Base-by-base conservation (phyloP, 1,284 basidiomycete species). In the Neolentinus lepideus region DNA sequence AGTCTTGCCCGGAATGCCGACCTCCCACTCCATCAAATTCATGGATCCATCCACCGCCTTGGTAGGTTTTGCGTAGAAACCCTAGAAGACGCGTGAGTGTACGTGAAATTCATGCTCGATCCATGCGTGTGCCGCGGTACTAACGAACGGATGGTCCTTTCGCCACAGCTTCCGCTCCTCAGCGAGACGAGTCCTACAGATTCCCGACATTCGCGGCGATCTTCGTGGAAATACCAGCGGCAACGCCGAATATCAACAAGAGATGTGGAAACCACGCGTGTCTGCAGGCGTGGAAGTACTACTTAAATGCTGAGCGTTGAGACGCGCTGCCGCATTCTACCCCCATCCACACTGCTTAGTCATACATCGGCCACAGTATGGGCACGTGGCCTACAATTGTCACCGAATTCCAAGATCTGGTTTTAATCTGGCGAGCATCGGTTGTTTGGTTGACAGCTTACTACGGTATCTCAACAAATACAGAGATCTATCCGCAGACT, bases 111-210 rank as follows among this genome's bases (percentile, higher is more conserved):
- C 57, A 29, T 58, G 57, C 47, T 27, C 31, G 33, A 29, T 50
- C 50, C 33, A 54, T 29, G 9, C 22, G 14, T 36, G 35, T 29
- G 27, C 21, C 16, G 36, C 21, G 10, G 4, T 43, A 84, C 94
- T 71, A 72, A 98, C 96, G 66, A 97, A 98, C 51, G 97, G 97
- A 73, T 99, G 97, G 66, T 99, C 97, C 71, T 96, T 98, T 60
- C 97, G 77, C 97, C 97, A 99, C 66, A 97, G 93, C 75, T 99
- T 99, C 66, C 97, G 85, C 74, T 99, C 97, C 73, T 99, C 97
- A 33, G 94, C 84, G 19, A 97, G 79, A 64, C 94, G 84, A 38
- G 88, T 84, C 67, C 91, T 80, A 69, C 92, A 88, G 63, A 94
- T 87, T 59, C 90, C 83, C 60, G 91, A 83, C 92, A 93, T 84